Evolutionary conservation across 257 asterid genomes (phyloP), one percentile per base, ranked within the genome.

Genomic region (Rehmannia glutinosa): DNA sequence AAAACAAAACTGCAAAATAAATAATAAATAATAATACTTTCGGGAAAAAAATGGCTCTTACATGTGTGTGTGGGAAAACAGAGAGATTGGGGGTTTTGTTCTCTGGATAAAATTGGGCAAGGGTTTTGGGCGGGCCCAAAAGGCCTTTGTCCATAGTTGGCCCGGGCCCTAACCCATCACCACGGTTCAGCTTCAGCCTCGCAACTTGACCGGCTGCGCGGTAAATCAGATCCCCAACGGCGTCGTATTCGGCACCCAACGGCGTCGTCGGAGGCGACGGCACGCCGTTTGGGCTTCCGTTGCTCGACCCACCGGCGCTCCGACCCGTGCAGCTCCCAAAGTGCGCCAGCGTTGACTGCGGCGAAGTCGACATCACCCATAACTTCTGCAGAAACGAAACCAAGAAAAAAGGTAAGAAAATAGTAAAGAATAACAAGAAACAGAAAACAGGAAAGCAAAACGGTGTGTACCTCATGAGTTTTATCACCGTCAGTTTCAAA

Each of bases 121-220:
- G 70, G 72, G 13, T 45, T 19, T 64, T 62, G 4, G 70, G 75
- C 7, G 67, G 86, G 9, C 50, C 77, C 1, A n/a, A n/a, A n/a
- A n/a, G n/a, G n/a, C n/a, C n/a, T n/a, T n/a, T n/a, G 13, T 62
- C 36, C 32, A 20, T 24, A 2, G 58, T 17, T 15, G 68, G 60
- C 2, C 60, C 65, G 12, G n/a, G n/a, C n/a, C 45, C 45, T 11
- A 39, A 9, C 19, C 3, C 74, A 30, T 41, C 77, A 1, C 67
- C 81, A 55, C 57, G 73, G 74, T 16, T 72, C 23, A 82, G 81
- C 35, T 81, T 82, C 51, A 78, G 76, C 67, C 70, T 76, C 3
- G 82, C 80, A 13, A 78, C 80, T 62, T 75, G 75, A 27, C 84
- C 87, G 9, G 84, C 89, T 35, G 87, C 83, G 39, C 67, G 81